Conservation (phyloP, 306 rosid species). For the Ormosia emarginata region DNA sequence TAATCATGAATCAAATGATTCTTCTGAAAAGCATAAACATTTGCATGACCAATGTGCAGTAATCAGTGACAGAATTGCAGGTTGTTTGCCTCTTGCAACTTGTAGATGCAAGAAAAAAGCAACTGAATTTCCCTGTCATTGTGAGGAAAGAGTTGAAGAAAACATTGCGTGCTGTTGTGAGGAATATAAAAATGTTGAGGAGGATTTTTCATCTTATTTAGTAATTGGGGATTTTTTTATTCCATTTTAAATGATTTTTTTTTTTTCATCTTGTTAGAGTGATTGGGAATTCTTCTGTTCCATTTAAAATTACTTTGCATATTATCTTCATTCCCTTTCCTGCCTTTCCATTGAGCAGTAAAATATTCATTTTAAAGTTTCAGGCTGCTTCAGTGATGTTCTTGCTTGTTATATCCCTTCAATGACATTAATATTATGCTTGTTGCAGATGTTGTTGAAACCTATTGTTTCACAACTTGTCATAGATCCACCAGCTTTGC, state of each 20-base stretch:
- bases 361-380: neutral
- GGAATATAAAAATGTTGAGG: constrained; percentile 29
- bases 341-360: neutral
- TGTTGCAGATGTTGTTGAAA: constrained; percentile 67
- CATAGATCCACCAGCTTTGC: constrained; percentile 60
- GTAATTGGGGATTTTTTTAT: neutral
- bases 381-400: neutral
- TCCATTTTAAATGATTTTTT: neutral
- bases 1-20: neutral
- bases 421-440: constrained; percentile 6
- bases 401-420: neutral
- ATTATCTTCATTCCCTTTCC: constrained; percentile 4
- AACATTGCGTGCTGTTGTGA: constrained; percentile 52
- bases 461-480: constrained; percentile 78
- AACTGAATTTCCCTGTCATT: constrained; percentile 35
- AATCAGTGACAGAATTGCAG: constrained; percentile 14
- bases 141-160: constrained; percentile 62
- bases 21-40: neutral
- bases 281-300: neutral
- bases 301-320: neutral
- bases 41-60: neutral
- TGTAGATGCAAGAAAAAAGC: constrained; percentile 55
- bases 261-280: neutral
- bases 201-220: neutral
- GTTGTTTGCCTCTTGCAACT: constrained; percentile 55